Percentiles rank a stretch among this genome's conserved stretches.
Evolutionary conservation across 768 basidiomycete species (phyloP).

Genomic region (Udeniomyces megalosporus): DNA sequence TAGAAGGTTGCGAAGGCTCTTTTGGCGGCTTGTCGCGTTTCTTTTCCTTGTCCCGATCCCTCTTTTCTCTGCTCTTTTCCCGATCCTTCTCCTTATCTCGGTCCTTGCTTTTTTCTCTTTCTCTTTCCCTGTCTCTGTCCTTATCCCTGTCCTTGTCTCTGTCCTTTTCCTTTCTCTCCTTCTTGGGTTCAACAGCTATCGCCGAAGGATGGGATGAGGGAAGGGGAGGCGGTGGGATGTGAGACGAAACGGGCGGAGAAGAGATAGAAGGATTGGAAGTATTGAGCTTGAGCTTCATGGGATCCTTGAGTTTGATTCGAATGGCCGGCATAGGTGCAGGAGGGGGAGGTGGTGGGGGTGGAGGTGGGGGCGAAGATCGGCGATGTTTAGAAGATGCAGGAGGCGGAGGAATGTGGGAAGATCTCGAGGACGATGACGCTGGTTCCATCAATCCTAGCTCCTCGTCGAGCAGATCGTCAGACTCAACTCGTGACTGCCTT

Average conservation of each 20-base stretch:
- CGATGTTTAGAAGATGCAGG: neutral
- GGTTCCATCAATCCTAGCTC: slow-evolving; percentile 29
- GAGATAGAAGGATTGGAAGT: neutral
- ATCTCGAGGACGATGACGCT: neutral
- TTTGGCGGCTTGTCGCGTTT: neutral
- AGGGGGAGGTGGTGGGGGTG: neutral
- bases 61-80: no score
- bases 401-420: neutral
- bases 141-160: no score
- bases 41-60: neutral
- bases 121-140: no score
- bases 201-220: neutral
- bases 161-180: no score
- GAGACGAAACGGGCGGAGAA: neutral
- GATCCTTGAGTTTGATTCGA: slow-evolving; percentile 13
- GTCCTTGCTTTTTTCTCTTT: no score
- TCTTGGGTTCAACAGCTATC: no score
- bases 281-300: slow-evolving; percentile 3
- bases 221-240: neutral
- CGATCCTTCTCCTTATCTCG: no score
- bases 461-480: slow-evolving; percentile 26
- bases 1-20: no score
- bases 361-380: neutral
- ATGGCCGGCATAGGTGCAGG: neutral
- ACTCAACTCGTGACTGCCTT: neutral